phyloP scores from a whole-genome alignment of 768 basidiomycete species.

The Vishniacozyma victoriae region DNA sequence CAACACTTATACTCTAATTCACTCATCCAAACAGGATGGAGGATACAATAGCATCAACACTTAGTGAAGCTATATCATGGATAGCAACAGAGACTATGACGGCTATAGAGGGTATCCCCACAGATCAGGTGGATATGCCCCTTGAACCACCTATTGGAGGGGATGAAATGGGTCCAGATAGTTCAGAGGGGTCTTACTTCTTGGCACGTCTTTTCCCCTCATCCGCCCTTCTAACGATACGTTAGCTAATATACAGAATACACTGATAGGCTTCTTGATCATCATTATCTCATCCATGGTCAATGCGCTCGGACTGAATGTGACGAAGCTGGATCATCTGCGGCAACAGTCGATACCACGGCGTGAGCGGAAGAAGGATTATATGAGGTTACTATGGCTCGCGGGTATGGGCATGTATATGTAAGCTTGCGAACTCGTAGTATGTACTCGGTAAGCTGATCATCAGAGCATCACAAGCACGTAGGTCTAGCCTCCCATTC shows the following conservation, averaged over 20 bases:
- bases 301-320: conserved; percentile 65
- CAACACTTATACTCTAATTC: no score
- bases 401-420: conserved; percentile 90
- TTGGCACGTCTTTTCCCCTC: no score
- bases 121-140: no score
- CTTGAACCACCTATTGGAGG: no score
- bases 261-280: conserved; percentile 61
- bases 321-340: conserved; percentile 90
- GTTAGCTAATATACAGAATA: conserved; percentile 24
- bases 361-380: conserved; percentile 65
- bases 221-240: no score
- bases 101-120: no score
- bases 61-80: no score
- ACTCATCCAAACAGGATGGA: no score
- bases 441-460: background rate
- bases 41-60: no score
- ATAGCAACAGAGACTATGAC: no score
- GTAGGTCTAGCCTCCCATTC: conserved; percentile 12
- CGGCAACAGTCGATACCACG: conserved; percentile 59
- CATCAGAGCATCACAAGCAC: conserved; percentile 32
- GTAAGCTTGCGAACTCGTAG: conserved; percentile 49
- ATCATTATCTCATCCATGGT: conserved; percentile 65
- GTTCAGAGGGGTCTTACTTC: no score
- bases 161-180: no score
- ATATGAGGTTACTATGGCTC: conserved; percentile 79